Evolutionary conservation across 1,139 yeast genomes (phyloP).

Genomic region (Zygosaccharomyces sapae): DNA sequence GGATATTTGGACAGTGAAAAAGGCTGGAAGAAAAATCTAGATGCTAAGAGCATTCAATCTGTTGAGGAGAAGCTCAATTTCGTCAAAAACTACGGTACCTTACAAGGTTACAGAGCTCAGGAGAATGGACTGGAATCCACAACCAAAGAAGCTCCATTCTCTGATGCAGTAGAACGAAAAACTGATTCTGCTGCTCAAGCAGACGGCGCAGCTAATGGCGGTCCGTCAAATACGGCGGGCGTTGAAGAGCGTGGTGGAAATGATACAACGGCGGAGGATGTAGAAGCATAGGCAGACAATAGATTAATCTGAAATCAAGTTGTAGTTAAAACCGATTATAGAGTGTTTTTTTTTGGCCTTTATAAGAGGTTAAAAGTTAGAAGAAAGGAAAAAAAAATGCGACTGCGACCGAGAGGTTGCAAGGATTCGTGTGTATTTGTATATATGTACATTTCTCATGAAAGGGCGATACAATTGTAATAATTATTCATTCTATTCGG

Average conservation of each 20-base stretch:
- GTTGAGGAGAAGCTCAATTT: slow-evolving; percentile 9
- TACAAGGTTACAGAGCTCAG: slow-evolving; percentile 8
- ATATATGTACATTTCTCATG: not conserved
- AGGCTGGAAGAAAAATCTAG: slow-evolving; percentile 27
- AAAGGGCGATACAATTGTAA: not conserved
- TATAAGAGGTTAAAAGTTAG: not conserved
- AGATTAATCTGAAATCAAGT: no score
- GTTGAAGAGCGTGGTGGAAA: slow-evolving; percentile 25
- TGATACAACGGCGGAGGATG: slow-evolving; percentile 35
- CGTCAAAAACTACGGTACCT: slow-evolving; percentile 18
- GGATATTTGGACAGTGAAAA: slow-evolving; percentile 21
- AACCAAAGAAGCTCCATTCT: slow-evolving; percentile 22
- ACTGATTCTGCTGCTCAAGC: not conserved
- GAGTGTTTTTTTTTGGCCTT: no score
- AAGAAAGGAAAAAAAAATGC: not conserved
- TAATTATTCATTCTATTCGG: slow-evolving; percentile 38
- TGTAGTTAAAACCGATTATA: no score
- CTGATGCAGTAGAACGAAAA: slow-evolving; percentile 25
- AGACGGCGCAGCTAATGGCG: slow-evolving; percentile 29
- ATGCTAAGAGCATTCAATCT: slow-evolving; percentile 15
- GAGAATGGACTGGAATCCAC: not conserved
- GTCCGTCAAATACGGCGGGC: not conserved
- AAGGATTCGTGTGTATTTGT: slow-evolving; percentile 2
- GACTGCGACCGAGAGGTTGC: not conserved
- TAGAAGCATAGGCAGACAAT: slow-evolving; percentile 11